Percentiles rank a stretch among this genome's conserved stretches.
Evolutionary conservation across 140 eudicot genomes (phyloP).

Genomic region (Oenanthe javanica): DNA sequence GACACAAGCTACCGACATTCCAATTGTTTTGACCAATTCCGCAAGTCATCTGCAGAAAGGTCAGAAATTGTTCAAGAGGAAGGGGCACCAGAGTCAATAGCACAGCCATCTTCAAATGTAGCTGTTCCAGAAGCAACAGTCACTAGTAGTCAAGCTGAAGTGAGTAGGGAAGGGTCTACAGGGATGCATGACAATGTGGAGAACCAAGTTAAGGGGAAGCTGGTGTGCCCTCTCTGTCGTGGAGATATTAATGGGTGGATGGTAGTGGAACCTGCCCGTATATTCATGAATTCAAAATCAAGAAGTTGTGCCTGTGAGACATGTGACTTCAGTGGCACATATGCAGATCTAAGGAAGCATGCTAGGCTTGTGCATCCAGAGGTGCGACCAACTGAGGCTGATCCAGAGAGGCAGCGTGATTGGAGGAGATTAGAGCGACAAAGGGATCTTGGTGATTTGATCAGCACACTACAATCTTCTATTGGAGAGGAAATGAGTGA

Average conservation of each 20-base stretch:
- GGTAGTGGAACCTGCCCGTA: slow-evolving; percentile 48
- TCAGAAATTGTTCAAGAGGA: slow-evolving; percentile 2
- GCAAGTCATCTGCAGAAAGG: slow-evolving; percentile 37
- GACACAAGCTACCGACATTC: slow-evolving; percentile 94
- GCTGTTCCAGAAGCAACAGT: slow-evolving; percentile 13
- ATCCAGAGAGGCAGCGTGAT: slow-evolving; percentile 57
- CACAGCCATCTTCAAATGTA: not conserved
- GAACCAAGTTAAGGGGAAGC: slow-evolving; percentile 26
- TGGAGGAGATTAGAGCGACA: slow-evolving; percentile 78
- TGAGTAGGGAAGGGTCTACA: slow-evolving; percentile 13
- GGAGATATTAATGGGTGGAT: slow-evolving; percentile 49
- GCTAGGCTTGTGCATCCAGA: slow-evolving; percentile 65
- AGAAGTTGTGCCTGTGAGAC: slow-evolving; percentile 68
- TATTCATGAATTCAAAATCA: slow-evolving; percentile 52
- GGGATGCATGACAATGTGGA: slow-evolving; percentile 17
- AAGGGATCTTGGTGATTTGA: slow-evolving; percentile 66
- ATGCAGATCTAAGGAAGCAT: slow-evolving; percentile 61
- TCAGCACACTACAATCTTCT: slow-evolving; percentile 57
- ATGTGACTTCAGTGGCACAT: slow-evolving; percentile 64
- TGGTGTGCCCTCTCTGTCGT: slow-evolving; percentile 52
- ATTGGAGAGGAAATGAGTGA: slow-evolving; percentile 42
- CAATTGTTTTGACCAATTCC: slow-evolving; percentile 70
- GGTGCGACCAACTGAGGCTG: slow-evolving; percentile 64
- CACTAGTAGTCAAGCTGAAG: slow-evolving; percentile 15
- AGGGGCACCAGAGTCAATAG: slow-evolving; percentile 11